Conservation (phyloP, 768 basidiomycete species). For the Neoboletus magnificus region DNA sequence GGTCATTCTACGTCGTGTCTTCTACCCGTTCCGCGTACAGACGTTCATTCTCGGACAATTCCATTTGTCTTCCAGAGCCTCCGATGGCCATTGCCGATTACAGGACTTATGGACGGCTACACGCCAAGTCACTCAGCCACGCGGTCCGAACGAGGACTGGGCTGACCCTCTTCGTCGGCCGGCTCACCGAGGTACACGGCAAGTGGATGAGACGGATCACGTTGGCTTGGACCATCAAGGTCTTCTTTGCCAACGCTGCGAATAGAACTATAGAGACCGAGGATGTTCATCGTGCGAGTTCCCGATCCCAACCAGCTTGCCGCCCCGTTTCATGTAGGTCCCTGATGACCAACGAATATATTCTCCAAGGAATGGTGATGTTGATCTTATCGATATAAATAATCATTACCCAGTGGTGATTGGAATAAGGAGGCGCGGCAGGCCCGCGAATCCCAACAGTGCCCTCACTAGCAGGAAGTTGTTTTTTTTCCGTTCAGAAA, state of each 20-base stretch:
- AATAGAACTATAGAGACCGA: neutral
- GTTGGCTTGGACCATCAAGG: too few relatives aligned
- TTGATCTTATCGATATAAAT: too few relatives aligned
- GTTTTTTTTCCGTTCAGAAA: neutral
- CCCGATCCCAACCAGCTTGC: neutral
- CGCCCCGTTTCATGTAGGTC: neutral
- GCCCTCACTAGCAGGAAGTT: neutral
- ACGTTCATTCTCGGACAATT: neutral
- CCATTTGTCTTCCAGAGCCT: neutral
- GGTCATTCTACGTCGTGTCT: neutral
- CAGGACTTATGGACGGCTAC: neutral
- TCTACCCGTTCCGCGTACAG: neutral
- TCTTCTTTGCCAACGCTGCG: too few relatives aligned
- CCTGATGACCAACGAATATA: neutral
- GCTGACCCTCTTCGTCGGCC: neutral
- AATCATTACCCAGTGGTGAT: too few relatives aligned
- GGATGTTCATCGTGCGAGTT: accelerated
- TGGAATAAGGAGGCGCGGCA: too few relatives aligned
- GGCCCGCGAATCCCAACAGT: too few relatives aligned
- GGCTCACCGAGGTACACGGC: neutral
- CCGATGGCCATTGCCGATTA: neutral
- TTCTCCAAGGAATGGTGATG: neutral
- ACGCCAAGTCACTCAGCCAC: neutral
- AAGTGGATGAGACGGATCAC: neutral
- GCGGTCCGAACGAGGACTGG: neutral